phyloP scores from a whole-genome alignment of 352 stramenopile species.

The Pythium myriotylum region DNA sequence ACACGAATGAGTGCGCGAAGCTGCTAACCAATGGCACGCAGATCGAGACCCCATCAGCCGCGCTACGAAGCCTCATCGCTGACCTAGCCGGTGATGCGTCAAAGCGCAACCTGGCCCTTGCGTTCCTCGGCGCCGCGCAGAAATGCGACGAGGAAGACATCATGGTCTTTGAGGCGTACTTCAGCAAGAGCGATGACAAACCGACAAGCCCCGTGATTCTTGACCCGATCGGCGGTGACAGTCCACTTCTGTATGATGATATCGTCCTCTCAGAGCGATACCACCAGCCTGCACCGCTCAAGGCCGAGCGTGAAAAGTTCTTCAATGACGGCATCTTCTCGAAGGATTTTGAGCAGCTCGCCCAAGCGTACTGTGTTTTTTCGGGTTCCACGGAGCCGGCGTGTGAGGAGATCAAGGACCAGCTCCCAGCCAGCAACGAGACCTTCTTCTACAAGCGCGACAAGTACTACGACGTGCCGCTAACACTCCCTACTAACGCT shows the following conservation, averaged over 20 bases:
- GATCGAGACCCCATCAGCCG: background rate
- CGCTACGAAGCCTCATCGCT: background rate
- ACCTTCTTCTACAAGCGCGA: conserved; percentile 30
- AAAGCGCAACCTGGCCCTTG: background rate
- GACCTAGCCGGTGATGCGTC: too few species aligned
- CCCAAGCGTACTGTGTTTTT: conserved; percentile 23
- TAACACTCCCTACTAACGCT: conserved; percentile 15
- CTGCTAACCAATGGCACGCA: background rate
- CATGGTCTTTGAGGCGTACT: background rate
- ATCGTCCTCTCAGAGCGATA: conserved; percentile 28
- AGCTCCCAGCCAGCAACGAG: background rate
- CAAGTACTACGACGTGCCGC: conserved; percentile 22
- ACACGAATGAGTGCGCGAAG: conserved; percentile 22
- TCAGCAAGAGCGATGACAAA: too few species aligned
- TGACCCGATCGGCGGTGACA: conserved; percentile 6
- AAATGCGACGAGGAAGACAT: background rate
- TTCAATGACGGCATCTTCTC: conserved; percentile 21
- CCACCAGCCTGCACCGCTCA: conserved; percentile 7
- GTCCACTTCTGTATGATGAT: conserved; percentile 17
- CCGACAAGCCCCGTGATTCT: too few species aligned
- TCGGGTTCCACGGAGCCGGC: conserved; percentile 3
- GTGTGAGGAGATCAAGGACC: conserved; percentile 10
- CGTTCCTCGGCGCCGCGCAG: background rate
- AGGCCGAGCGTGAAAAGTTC: background rate
- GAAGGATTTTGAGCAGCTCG: background rate